Conservation (phyloP, 805 yeast species). For the Metschnikowia colocasiae region DNA sequence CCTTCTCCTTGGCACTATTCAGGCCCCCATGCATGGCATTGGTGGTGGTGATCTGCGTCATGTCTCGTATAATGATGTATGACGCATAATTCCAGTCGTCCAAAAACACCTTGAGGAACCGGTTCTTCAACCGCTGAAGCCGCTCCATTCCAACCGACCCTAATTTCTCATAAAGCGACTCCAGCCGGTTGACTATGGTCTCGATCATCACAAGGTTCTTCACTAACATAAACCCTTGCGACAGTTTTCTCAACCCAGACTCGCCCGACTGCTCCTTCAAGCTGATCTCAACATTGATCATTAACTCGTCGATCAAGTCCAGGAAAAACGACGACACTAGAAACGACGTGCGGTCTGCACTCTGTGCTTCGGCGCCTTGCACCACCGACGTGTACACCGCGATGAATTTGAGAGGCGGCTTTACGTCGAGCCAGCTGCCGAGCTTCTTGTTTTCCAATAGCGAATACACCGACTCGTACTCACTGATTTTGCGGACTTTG, state of each 20-base stretch:
- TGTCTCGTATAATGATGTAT: slow-evolving; percentile 66
- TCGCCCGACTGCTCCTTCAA: slow-evolving; percentile 38
- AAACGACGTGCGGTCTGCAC: slow-evolving; percentile 22
- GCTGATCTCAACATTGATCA: slow-evolving; percentile 59
- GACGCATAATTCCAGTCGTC: slow-evolving; percentile 80
- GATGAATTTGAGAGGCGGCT: slow-evolving; percentile 50
- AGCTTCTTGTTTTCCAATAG: slow-evolving; percentile 51
- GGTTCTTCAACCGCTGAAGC: slow-evolving; percentile 62
- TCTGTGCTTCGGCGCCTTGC: slow-evolving; percentile 29
- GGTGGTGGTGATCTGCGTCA: slow-evolving; percentile 61
- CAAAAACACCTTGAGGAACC: slow-evolving; percentile 68
- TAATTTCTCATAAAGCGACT: slow-evolving; percentile 49
- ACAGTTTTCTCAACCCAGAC: slow-evolving; percentile 33
- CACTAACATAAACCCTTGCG: slow-evolving; percentile 66
- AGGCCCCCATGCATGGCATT: slow-evolving; percentile 39
- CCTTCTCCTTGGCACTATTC: slow-evolving; percentile 66
- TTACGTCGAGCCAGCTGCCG: slow-evolving; percentile 66
- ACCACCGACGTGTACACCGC: slow-evolving; percentile 47
- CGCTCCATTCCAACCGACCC: slow-evolving; percentile 61
- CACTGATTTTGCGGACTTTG: slow-evolving; percentile 60
- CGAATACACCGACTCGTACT: slow-evolving; percentile 49
- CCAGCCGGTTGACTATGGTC: slow-evolving; percentile 59
- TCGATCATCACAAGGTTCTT: slow-evolving; percentile 74
- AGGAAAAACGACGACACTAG: slow-evolving; percentile 64
- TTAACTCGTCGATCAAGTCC: slow-evolving; percentile 74